phyloP scores from a whole-genome alignment of 164 flowering plant species.

The Hamamelis virginiana region DNA sequence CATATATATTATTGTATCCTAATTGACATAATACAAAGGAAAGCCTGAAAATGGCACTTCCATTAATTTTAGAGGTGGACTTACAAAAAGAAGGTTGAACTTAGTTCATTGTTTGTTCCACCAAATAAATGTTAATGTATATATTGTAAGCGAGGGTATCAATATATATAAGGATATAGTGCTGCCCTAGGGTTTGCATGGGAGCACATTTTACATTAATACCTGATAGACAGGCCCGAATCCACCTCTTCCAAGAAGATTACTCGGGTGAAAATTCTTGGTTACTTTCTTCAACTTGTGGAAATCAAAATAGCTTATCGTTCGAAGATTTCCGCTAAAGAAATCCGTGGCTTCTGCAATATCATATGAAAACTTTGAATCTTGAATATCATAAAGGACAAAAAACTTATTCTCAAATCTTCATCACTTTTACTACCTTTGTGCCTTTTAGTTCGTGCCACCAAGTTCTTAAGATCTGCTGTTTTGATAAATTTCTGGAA shows the following conservation, averaged over 20 bases:
- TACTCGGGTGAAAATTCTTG: constrained; percentile 48
- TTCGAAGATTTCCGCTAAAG: constrained; percentile 55
- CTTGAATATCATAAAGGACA: not conserved
- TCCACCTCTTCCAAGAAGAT: constrained; percentile 74
- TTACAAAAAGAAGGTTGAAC: no score
- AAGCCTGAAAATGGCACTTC: no score
- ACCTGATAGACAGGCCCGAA: constrained; percentile 78
- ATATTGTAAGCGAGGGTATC: no score
- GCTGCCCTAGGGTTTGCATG: no score
- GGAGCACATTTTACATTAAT: constrained; percentile 10
- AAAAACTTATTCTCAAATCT: not conserved
- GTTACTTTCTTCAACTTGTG: constrained; percentile 64
- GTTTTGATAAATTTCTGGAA: constrained; percentile 33
- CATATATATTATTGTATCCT: not conserved
- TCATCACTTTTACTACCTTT: constrained; percentile 25
- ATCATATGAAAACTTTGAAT: not conserved
- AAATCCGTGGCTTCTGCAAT: constrained; percentile 34
- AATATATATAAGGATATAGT: no score
- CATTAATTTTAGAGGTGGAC: no score
- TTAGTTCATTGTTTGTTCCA: no score
- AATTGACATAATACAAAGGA: not conserved
- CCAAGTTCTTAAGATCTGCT: constrained; percentile 19
- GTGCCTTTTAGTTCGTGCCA: constrained; percentile 8
- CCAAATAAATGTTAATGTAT: no score
- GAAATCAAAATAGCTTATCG: constrained; percentile 50